Evolutionary conservation across 768 basidiomycete species (phyloP), one percentile per base, ranked within the genome.

Genomic region (Collybia nuda): DNA sequence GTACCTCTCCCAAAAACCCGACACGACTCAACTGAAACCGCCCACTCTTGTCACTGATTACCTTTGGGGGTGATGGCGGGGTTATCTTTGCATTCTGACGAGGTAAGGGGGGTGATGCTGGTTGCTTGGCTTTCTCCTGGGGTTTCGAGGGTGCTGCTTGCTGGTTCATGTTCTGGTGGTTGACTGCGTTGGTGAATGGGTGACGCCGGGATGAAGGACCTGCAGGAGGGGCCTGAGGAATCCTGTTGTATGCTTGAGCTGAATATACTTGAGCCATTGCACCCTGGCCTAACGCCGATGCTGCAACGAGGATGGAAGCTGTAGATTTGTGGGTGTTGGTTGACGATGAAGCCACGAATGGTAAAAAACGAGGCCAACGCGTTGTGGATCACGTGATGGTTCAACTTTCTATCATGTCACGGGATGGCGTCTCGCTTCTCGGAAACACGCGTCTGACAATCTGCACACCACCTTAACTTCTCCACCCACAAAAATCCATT

Each of bases 1-100:
- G 42, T 53, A 93, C 91, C 85, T 97, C 93, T 58, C 93, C 93
- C 46, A 97, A 72, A 63, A 95, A 90, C 18, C 88, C 89, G 22
- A 93, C 82, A 43, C 90, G 79, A 35, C 77, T 74, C 58, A 85
- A 90, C 47, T 84, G 77, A 51, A 82, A 57, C 28, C 73, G 57
- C 35, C 80, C 77, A 39, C 66, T 67, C 68, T 80, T 80, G 71
- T 91, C 90, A 1, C 70, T 75, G 57, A 93, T 93, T 48, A 89
- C 66, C 61, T 76, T 83, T 6, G 90, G 90, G 2, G 90, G 90
- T 0, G 89, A 88, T 0, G 90, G 90, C 0, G 90, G 90, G 0
- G 83, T 76, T 1, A 86, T 85, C 68, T 90, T 92, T 59, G 78
- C 86, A 67, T 90, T 93, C 74, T 92, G 90, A 49, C 89, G 78